Evolutionary conservation across 768 basidiomycete genomes (phyloP).

Genomic region (Auricularia cornea): DNA sequence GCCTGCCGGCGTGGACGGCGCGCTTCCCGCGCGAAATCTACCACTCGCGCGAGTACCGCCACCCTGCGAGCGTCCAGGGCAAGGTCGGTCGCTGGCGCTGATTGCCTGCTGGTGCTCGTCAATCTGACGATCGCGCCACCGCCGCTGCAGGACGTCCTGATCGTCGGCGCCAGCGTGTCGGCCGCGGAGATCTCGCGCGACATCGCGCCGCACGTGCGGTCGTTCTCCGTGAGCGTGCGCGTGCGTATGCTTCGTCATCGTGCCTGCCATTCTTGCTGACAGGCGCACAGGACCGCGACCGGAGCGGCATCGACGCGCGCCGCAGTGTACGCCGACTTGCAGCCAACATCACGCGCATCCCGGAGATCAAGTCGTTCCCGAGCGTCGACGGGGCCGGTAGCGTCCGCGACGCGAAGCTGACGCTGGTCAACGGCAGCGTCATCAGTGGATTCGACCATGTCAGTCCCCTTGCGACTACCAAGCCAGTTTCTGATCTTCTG

Average conservation of each 20-base stretch:
- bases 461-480: neutral
- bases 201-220: conserved; percentile 13
- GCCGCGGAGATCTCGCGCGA: conserved; percentile 31
- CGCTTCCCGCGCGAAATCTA: conserved; percentile 12
- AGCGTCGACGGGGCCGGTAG: conserved; percentile 17
- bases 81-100: conserved; percentile 15
- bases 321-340: conserved; percentile 22
- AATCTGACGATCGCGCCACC: conserved; percentile 15
- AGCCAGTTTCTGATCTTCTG: neutral
- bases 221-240: neutral
- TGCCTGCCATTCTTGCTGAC: neutral
- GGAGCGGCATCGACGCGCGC: conserved; percentile 19
- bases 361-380: conserved; percentile 32
- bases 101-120: neutral
- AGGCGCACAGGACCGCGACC: conserved; percentile 16
- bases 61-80: conserved; percentile 21
- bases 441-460: conserved; percentile 28
- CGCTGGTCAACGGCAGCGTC: conserved; percentile 32
- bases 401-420: conserved; percentile 23
- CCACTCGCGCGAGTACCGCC: conserved; percentile 27
- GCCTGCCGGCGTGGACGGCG: conserved; percentile 22
- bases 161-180: conserved; percentile 34
- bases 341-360: conserved; percentile 29
- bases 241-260: neutral
- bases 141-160: conserved; percentile 15